Base-by-base conservation (phyloP, 495 filamentous ascomycete genomes). In the Articulospora tetracladia region DNA sequence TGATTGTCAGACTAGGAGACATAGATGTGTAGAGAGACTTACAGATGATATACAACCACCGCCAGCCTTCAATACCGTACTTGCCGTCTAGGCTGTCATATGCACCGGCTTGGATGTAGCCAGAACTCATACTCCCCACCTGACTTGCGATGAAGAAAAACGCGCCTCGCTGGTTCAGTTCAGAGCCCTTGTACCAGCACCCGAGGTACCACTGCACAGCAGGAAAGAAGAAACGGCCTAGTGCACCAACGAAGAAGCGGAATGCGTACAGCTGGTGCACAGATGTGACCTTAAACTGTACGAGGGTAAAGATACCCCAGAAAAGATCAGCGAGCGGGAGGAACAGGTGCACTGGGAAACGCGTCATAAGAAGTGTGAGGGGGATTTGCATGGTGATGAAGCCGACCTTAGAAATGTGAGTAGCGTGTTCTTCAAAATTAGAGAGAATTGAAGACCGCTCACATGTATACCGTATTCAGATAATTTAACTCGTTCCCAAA, bases 11-110 rank as follows among this genome's bases (percentile, higher is more conserved):
- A 3, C 3, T 7, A 3, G 8, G 39, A 44, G 39, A 11, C 15
- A n/a, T 44, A n/a, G 39, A n/a, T 44, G 39, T n/a, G 3, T 7
- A 44, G 39, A 8, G 3, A 19, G 7, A 44, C 39, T 7, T n/a
- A 44, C 39, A 44, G 17, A 44, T 44, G 50, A 87, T 77, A 57
- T 86, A 89, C n/a, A 87, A 63, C 86, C 86, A 88, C n/a, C 84
- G 68, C 86, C 85, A 89, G 0, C 83, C 86, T 0, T 70, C 67
- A 0, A 86, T 69, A 0, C 83, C 83, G 25, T 71, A 59, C 1
- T 58, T 63, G 3, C 79, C 78, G 58, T 87, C 59, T 59, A 86
- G 66, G 22, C 64, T 69, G 17, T 27, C 19, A 48, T 86, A 72
- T 52, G 84, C 81, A 4, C 79, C 83, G 1, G 76, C 78, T 69